Conservation (phyloP, 768 basidiomycete species). For the Epithele typhae region DNA sequence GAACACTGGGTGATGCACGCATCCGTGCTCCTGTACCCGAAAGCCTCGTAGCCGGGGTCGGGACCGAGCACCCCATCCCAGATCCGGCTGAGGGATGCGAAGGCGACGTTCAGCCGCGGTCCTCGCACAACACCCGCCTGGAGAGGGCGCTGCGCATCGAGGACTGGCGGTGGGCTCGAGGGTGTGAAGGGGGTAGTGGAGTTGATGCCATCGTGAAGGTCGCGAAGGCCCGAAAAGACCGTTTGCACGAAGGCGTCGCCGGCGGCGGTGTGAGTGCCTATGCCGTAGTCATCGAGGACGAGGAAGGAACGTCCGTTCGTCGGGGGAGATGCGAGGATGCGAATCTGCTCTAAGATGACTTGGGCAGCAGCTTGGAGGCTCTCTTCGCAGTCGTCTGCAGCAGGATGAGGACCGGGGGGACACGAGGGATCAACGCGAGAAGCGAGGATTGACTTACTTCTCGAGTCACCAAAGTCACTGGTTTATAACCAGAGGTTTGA, state of each 20-base stretch:
- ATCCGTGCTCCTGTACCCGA: slow-evolving; percentile 41
- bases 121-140: too few species aligned
- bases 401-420: too few species aligned
- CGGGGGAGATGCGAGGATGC: slow-evolving; percentile 42
- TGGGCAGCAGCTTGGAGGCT: slow-evolving; percentile 42
- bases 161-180: too few species aligned
- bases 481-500: too few species aligned
- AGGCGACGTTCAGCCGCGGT: slow-evolving; percentile 33
- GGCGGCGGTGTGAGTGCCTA: slow-evolving; percentile 34
- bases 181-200: slow-evolving; percentile 18
- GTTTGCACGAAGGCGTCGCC: slow-evolving; percentile 47
- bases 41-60: slow-evolving; percentile 41
- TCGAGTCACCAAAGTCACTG: slow-evolving; percentile 42
- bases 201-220: slow-evolving; percentile 26
- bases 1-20: slow-evolving; percentile 16
- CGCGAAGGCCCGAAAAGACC: slow-evolving; percentile 38
- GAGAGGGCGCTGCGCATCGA: too few species aligned
- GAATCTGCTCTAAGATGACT: slow-evolving; percentile 41
- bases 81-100: slow-evolving; percentile 41
- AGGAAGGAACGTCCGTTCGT: slow-evolving; percentile 49
- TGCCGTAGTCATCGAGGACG: slow-evolving; percentile 48
- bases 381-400: slow-evolving; percentile 37
- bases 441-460: slow-evolving; percentile 25
- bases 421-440: background rate
- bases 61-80: slow-evolving; percentile 45